Evolutionary conservation across 2,329 filamentous ascomycete genomes (phyloP).

Genomic region (Colletotrichum eremochloae): DNA sequence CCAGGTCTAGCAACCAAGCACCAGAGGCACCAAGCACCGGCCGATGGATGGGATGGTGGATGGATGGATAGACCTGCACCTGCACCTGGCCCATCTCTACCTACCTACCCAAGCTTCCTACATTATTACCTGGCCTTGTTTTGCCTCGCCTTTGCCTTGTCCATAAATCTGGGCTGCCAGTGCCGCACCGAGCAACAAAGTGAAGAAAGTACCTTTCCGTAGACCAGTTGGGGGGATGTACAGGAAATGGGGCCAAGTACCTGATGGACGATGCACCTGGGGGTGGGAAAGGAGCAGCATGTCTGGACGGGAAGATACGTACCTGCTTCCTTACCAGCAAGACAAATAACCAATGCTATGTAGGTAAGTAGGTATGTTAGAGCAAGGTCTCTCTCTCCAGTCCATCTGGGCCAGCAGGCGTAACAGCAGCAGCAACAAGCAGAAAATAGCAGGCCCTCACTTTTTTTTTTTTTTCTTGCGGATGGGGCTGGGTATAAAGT

Average conservation of each 20-base stretch:
- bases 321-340: conserved; percentile 20
- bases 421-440: conserved; percentile 6
- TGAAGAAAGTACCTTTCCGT: conserved; percentile 14
- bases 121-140: conserved; percentile 7
- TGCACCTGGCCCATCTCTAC: conserved; percentile 18
- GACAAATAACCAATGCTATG: conserved; percentile 19
- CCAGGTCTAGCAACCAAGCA: conserved; percentile 13
- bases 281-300: not conserved
- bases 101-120: not conserved
- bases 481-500: conserved; percentile 36
- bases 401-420: conserved; percentile 26
- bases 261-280: conserved; percentile 7
- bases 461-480: conserved; percentile 12
- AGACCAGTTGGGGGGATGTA: not conserved
- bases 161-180: conserved; percentile 17
- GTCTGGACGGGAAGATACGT: conserved; percentile 21
- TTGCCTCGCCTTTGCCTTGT: conserved; percentile 17
- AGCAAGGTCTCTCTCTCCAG: conserved; percentile 11
- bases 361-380: not conserved
- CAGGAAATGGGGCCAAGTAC: conserved; percentile 18
- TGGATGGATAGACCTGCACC: conserved; percentile 10
- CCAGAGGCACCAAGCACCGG: conserved; percentile 23
- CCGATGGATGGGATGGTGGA: conserved; percentile 8
- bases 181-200: conserved; percentile 17
- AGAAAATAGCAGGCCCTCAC: conserved; percentile 28